These are phyloP conservation scores for Calonectria hawksworthii DNA, from an alignment of 2,329 filamentous ascomycete species.

Conservation along the genomic window DNA sequence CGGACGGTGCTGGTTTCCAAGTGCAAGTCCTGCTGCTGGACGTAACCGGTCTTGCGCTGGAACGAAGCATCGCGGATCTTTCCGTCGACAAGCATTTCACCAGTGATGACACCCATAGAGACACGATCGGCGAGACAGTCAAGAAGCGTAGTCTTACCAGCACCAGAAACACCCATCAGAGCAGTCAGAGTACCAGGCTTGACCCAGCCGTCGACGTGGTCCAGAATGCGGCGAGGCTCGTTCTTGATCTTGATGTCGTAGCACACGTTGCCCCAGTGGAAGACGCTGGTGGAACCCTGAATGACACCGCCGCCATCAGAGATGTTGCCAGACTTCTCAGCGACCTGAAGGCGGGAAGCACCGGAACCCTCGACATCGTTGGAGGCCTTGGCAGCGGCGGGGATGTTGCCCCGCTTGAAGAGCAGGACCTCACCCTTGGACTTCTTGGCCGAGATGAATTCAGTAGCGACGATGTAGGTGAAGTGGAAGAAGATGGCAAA, in stretches of 20 bases:
- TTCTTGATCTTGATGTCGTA: slow-evolving; percentile 81
- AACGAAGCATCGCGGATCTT: slow-evolving; percentile 75
- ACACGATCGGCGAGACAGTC: slow-evolving; percentile 75
- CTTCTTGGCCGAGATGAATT: slow-evolving; percentile 62
- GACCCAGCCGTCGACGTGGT: slow-evolving; percentile 81
- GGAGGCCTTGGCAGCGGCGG: slow-evolving; percentile 31
- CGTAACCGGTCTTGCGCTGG: slow-evolving; percentile 80
- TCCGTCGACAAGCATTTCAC: slow-evolving; percentile 80
- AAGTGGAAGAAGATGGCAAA: slow-evolving; percentile 63
- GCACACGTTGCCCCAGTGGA: slow-evolving; percentile 80
- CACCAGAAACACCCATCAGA: slow-evolving; percentile 69
- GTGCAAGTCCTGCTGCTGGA: slow-evolving; percentile 75
- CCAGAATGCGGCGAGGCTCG: slow-evolving; percentile 74
- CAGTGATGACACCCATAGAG: slow-evolving; percentile 79
- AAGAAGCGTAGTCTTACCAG: slow-evolving; percentile 77
- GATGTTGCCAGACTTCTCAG: slow-evolving; percentile 34
- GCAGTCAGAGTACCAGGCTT: slow-evolving; percentile 81
- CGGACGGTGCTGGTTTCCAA: slow-evolving; percentile 60
- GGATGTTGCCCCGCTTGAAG: slow-evolving; percentile 63
- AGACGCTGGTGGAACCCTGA: slow-evolving; percentile 58
- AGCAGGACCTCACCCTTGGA: slow-evolving; percentile 74
- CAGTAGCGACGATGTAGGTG: slow-evolving; percentile 64
- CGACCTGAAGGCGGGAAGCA: slow-evolving; percentile 34
- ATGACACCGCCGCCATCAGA: slow-evolving; percentile 31
- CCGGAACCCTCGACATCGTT: slow-evolving; percentile 39